Percentiles rank a stretch among this genome's conserved stretches.
These are phyloP conservation scores for Tetrahymena thermophila DNA, from an alignment of 73 alveolate species.

Conservation along the genomic window DNA sequence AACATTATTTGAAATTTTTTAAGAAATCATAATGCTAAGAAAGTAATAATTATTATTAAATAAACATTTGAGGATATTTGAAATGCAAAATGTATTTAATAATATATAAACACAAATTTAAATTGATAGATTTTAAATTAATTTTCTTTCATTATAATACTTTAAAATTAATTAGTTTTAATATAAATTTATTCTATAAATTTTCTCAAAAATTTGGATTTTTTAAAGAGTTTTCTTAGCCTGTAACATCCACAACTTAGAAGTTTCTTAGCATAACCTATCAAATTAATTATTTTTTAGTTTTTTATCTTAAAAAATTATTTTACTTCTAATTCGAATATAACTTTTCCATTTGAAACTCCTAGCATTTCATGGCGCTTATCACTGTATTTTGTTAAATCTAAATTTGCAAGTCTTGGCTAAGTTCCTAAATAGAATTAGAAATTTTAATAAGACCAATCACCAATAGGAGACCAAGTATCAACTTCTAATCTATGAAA, in stretches of 20 bases:
- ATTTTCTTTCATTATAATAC: neutral
- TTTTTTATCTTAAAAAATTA: neutral
- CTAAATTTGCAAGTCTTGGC: constrained; percentile 66
- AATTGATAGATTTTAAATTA: too few relatives aligned
- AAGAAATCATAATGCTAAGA: too few relatives aligned
- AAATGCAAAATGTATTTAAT: too few relatives aligned
- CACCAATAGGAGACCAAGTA: constrained; percentile 83
- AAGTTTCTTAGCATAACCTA: neutral
- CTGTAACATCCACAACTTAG: neutral
- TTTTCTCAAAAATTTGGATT: neutral
- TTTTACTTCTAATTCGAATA: constrained; percentile 42
- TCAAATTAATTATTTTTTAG: neutral
- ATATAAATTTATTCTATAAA: too few relatives aligned
- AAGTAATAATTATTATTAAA: too few relatives aligned
- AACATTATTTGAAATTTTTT: too few relatives aligned
- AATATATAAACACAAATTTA: too few relatives aligned
- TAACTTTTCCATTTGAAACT: constrained; percentile 43
- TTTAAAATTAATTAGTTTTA: too few relatives aligned
- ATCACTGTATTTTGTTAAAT: constrained; percentile 15
- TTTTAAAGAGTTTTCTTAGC: neutral
- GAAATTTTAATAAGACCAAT: constrained; percentile 54
- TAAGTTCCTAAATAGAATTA: constrained; percentile 62
- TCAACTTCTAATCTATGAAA: constrained; percentile 56
- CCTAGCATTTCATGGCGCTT: constrained; percentile 30
- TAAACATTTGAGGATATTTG: too few relatives aligned